phyloP scores from a whole-genome alignment of 163 green algal genomes.

The Botryococcus braunii region DNA sequence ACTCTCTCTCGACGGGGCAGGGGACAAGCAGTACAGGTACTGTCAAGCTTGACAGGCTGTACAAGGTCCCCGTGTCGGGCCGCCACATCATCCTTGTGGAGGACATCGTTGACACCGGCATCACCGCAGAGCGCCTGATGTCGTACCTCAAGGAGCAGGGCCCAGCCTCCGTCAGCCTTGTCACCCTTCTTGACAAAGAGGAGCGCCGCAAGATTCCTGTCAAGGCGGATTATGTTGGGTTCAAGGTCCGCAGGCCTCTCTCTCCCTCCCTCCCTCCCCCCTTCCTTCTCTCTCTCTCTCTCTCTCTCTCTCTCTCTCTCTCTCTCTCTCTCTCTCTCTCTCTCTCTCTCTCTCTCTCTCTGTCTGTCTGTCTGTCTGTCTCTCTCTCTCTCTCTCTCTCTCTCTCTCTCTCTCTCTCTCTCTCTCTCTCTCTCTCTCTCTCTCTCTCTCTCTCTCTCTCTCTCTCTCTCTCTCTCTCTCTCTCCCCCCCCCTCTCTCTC shows the following conservation, averaged over 20 bases:
- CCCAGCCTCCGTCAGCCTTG: conserved; percentile 42
- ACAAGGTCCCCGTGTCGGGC: conserved; percentile 8
- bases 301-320: too few relatives aligned
- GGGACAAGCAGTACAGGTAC: conserved; percentile 15
- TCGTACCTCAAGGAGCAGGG: conserved; percentile 25
- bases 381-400: too few relatives aligned
- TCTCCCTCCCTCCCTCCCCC: conserved; percentile 3
- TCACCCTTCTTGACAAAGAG: conserved; percentile 64
- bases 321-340: too few relatives aligned
- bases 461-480: too few relatives aligned
- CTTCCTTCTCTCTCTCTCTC: not conserved
- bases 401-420: too few relatives aligned
- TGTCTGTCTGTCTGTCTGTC: too few relatives aligned
- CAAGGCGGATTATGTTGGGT: conserved; percentile 48
- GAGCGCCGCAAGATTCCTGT: conserved; percentile 31
- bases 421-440: too few relatives aligned
- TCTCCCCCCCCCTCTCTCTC: too few relatives aligned
- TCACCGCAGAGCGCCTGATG: conserved; percentile 37
- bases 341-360: too few relatives aligned
- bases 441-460: too few relatives aligned
- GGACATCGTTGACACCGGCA: conserved; percentile 77
- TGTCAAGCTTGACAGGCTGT: conserved; percentile 8
- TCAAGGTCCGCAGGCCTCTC: conserved; percentile 35
- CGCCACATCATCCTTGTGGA: conserved; percentile 51
- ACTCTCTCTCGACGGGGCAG: conserved; percentile 8